These are phyloP conservation scores for Ophiostoma novo-ulmi DNA, from an alignment of 2,329 filamentous ascomycete genomes.

Conservation along the genomic window DNA sequence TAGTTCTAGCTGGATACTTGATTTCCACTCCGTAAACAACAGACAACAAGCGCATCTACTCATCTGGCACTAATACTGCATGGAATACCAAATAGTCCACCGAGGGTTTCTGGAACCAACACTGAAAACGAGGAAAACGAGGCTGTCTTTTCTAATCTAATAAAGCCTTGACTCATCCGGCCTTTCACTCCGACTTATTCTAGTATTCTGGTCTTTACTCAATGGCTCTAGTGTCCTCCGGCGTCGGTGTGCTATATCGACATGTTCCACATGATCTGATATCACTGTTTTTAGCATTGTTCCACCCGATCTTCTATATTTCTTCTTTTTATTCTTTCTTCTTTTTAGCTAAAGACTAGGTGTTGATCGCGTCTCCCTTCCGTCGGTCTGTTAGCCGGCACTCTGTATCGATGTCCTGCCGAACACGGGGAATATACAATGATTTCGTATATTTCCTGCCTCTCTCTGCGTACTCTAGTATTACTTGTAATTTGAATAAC, in stretches of 20 bases:
- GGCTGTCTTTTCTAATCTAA: neutral
- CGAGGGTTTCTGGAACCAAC: neutral
- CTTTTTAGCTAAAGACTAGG: neutral
- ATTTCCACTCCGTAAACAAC: too few relatives aligned
- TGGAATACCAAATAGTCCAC: neutral
- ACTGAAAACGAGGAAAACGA: constrained; percentile 5
- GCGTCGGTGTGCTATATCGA: neutral
- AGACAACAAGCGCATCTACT: neutral
- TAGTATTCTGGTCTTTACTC: neutral
- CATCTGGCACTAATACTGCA: neutral
- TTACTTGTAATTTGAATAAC: neutral
- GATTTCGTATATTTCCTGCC: neutral
- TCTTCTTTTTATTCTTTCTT: neutral
- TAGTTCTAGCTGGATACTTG: too few relatives aligned
- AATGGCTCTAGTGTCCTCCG: neutral
- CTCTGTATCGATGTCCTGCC: neutral
- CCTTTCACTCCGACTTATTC: neutral
- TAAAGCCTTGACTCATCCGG: neutral
- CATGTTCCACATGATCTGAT: neutral
- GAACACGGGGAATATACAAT: neutral
- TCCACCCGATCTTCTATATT: neutral
- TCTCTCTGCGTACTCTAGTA: too few relatives aligned
- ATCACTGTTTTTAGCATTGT: neutral
- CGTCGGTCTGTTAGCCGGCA: neutral
- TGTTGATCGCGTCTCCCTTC: neutral